phyloP scores from a whole-genome alignment of 192 early-diverging fungal genomes.

The Endogone sp. region DNA sequence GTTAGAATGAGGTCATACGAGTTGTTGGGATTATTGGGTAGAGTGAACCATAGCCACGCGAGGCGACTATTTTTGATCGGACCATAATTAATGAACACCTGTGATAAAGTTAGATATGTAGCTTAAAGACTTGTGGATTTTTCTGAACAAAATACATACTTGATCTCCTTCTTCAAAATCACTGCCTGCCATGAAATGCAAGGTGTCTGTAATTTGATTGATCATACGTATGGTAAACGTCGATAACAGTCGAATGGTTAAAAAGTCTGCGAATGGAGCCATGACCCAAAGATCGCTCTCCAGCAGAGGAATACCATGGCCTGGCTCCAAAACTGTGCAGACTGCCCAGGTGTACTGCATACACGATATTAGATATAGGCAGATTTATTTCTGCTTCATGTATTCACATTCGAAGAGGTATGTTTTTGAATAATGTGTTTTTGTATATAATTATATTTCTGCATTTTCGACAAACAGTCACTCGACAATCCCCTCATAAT shows the following conservation, averaged over 20 bases:
- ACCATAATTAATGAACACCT: constrained; percentile 36
- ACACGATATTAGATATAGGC: too few species aligned
- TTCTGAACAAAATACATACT: background rate
- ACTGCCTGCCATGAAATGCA: constrained; percentile 34
- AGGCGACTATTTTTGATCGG: constrained; percentile 26
- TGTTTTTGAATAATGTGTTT: background rate
- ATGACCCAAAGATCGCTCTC: constrained; percentile 18
- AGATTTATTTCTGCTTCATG: too few species aligned
- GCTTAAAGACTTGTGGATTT: background rate
- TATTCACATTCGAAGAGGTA: background rate
- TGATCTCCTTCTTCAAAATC: constrained; percentile 27
- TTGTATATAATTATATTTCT: constrained; percentile 20
- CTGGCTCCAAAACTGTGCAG: constrained; percentile 31
- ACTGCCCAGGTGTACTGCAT: constrained; percentile 35
- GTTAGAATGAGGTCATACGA: constrained; percentile 28
- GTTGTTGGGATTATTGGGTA: constrained; percentile 28
- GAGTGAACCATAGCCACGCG: constrained; percentile 28
- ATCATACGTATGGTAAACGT: constrained; percentile 25
- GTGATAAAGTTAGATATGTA: background rate
- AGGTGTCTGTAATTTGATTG: background rate
- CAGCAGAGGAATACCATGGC: constrained; percentile 26
- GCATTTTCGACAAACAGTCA: constrained; percentile 9
- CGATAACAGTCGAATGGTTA: constrained; percentile 27
- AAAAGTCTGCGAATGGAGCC: constrained; percentile 36
- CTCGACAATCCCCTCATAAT: constrained; percentile 2